These are phyloP conservation scores for Helicostylum pulchrum DNA, from an alignment of 192 early-diverging fungal genomes.

Conservation along the genomic window DNA sequence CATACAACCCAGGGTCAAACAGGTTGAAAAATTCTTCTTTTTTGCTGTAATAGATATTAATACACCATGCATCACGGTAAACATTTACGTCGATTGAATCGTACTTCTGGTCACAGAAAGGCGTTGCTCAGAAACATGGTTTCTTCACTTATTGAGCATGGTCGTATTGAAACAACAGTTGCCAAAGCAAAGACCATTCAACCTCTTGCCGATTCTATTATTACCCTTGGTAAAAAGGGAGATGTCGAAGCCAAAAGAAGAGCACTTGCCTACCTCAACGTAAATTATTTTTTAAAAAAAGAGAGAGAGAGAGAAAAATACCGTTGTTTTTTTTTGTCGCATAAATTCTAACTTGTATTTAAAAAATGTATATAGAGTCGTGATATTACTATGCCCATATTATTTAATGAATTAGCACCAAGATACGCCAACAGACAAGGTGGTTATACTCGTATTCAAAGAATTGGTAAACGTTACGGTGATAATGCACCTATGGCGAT, in stretches of 20 bases:
- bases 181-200: conserved; percentile 91
- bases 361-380: conserved; percentile 51
- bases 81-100: conserved; percentile 57
- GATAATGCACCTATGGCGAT: conserved; percentile 88
- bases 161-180: conserved; percentile 89
- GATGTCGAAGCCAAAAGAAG: conserved; percentile 54
- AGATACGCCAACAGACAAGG: conserved; percentile 75
- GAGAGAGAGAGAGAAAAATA: not conserved
- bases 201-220: conserved; percentile 82
- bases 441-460: conserved; percentile 88
- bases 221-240: conserved; percentile 79
- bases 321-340: not conserved
- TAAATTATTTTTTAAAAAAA: conserved; percentile 23
- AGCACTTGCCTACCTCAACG: conserved; percentile 55
- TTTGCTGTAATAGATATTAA: no score
- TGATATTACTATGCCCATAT: conserved; percentile 70
- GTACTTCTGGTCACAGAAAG: conserved; percentile 65
- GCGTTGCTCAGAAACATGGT: conserved; percentile 82
- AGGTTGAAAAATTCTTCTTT: no score
- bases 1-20: no score
- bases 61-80: conserved; percentile 59
- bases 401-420: conserved; percentile 79
- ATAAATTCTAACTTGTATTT: not conserved
- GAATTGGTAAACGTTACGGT: conserved; percentile 69
- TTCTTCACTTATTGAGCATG: conserved; percentile 80